Percentiles rank a stretch among this genome's conserved stretches.
Evolutionary conservation across 768 basidiomycete genomes (phyloP).

Genomic region (Auriscalpium microsporum): DNA sequence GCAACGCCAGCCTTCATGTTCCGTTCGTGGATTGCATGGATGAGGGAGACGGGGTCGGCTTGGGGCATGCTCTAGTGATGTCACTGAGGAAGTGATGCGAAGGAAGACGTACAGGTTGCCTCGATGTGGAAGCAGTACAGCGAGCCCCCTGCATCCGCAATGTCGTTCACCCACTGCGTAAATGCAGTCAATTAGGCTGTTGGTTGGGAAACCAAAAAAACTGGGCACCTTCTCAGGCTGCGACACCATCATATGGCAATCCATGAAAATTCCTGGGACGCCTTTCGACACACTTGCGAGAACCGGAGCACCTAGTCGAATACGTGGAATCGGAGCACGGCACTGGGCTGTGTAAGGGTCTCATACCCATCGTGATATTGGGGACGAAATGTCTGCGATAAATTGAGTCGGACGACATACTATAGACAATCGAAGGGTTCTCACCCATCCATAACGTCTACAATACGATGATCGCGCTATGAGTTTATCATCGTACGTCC

Average conservation of each 20-base stretch:
- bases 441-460: slow-evolving; percentile 98
- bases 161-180: slow-evolving; percentile 86
- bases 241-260: slow-evolving; percentile 99
- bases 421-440: slow-evolving; percentile 6
- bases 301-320: slow-evolving; percentile 67
- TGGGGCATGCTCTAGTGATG: slow-evolving; percentile 3
- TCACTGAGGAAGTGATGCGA: background rate
- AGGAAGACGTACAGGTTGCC: slow-evolving; percentile 62
- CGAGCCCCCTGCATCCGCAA: slow-evolving; percentile 91
- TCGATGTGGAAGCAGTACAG: slow-evolving; percentile 97
- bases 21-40: slow-evolving; percentile 69
- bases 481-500: slow-evolving; percentile 1
- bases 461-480: background rate
- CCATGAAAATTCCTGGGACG: slow-evolving; percentile 96
- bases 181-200: background rate
- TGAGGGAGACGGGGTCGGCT: slow-evolving; percentile 72
- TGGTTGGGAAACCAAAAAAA: background rate
- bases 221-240: slow-evolving; percentile 73
- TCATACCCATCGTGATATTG: slow-evolving; percentile 93
- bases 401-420: background rate
- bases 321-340: slow-evolving; percentile 4
- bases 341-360: slow-evolving; percentile 2
- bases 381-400: slow-evolving; percentile 85
- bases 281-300: slow-evolving; percentile 77
- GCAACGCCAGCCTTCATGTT: slow-evolving; percentile 94